Percentiles rank a stretch among this genome's conserved stretches.
phyloP scores from a whole-genome alignment of 1,284 basidiomycete species.

The Apiotrichum laibachii region DNA sequence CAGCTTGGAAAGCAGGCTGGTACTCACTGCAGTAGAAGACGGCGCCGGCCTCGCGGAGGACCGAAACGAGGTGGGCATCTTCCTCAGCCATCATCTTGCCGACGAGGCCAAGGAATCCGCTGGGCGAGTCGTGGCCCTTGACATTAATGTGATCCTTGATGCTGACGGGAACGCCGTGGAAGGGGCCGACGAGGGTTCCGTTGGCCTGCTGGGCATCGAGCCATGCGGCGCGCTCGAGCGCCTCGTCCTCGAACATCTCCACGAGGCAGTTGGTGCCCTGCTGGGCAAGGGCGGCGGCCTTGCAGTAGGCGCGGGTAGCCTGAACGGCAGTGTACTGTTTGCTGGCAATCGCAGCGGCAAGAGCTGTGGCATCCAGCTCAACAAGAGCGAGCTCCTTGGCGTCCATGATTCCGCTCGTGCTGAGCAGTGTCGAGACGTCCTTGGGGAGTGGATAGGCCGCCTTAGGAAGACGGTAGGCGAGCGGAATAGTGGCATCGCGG shows the following conservation, averaged over 20 bases:
- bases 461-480: not conserved
- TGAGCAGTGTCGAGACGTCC: constrained; percentile 3
- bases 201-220: constrained; percentile 45
- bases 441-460: not conserved
- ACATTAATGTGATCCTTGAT: constrained; percentile 27
- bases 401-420: constrained; percentile 58
- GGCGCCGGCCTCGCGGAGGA: constrained; percentile 31
- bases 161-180: constrained; percentile 54
- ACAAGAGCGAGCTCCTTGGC: constrained; percentile 61
- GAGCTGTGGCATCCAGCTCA: not conserved
- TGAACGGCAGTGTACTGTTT: not conserved
- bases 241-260: constrained; percentile 48
- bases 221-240: constrained; percentile 38
- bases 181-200: constrained; percentile 47
- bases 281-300: constrained; percentile 73
- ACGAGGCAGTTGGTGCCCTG: constrained; percentile 58
- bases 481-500: not conserved
- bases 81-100: constrained; percentile 18
- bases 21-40: constrained; percentile 22
- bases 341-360: not conserved
- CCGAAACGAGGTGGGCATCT: constrained; percentile 17
- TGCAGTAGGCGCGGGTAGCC: constrained; percentile 59
- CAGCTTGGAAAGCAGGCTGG: not conserved
- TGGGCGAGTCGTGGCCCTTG: constrained; percentile 33
- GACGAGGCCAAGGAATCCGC: constrained; percentile 15